Evolutionary conservation across 2,329 filamentous ascomycete genomes (phyloP).

Genomic region (Metarhizium anisopliae): DNA sequence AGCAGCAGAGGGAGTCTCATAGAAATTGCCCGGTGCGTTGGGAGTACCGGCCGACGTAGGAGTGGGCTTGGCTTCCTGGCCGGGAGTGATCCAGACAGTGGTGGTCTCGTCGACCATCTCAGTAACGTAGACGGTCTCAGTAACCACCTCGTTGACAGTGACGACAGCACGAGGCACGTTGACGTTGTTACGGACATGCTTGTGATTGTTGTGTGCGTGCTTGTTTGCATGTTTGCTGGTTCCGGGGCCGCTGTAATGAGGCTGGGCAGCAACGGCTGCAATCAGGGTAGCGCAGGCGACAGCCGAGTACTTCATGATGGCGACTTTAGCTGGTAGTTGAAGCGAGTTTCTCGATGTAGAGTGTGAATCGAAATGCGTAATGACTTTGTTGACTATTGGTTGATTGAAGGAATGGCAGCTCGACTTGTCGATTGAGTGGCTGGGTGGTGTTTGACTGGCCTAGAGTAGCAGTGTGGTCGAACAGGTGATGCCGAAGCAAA

Average conservation of each 20-base stretch:
- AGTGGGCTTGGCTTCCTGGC: conserved; percentile 17
- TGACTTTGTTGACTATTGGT: neutral
- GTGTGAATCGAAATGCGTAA: no score
- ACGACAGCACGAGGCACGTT: conserved; percentile 28
- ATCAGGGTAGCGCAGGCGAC: conserved; percentile 23
- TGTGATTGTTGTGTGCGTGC: conserved; percentile 26
- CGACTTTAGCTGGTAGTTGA: neutral
- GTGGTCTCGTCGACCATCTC: conserved; percentile 38
- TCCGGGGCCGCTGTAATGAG: conserved; percentile 18
- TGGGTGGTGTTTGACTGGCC: neutral
- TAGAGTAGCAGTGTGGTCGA: neutral
- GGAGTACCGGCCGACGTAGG: conserved; percentile 3
- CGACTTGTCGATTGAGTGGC: neutral
- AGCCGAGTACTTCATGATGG: conserved; percentile 33
- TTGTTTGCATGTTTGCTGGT: no score
- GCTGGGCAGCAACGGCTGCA: conserved; percentile 41
- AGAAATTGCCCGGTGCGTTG: conserved; percentile 20
- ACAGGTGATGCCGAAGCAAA: conserved; percentile 4
- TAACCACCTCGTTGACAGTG: conserved; percentile 43
- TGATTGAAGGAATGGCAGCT: neutral
- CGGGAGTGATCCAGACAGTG: conserved; percentile 35
- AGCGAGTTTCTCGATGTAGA: neutral
- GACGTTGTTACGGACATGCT: conserved; percentile 15
- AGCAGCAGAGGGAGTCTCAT: conserved; percentile 13
- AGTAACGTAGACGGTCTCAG: conserved; percentile 37